Conservation (phyloP, 192 early-diverging fungal genomes). For the Helicostylum pulchrum region DNA sequence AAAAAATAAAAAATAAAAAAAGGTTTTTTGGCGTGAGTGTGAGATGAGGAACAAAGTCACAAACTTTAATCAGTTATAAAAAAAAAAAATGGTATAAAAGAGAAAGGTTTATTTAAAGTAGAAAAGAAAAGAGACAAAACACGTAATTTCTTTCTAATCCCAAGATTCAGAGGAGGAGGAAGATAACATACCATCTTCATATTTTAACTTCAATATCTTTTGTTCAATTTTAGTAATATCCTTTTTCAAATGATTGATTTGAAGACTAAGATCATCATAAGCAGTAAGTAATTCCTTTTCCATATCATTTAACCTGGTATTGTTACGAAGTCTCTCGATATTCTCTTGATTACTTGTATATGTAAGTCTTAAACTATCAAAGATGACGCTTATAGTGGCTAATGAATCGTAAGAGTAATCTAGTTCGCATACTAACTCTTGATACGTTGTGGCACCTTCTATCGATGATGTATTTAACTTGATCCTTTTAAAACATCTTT, state of each 20-base stretch:
- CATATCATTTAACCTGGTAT: conserved; percentile 27
- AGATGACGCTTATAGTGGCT: conserved; percentile 33
- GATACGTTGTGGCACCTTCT: too few relatives aligned
- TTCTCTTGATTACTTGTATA: conserved; percentile 17
- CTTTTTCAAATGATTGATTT: conserved; percentile 34
- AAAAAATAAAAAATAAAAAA: not conserved
- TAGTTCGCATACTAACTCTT: conserved; percentile 10
- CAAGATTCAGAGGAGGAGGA: not conserved
- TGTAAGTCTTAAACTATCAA: conserved; percentile 27
- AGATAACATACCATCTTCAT: not conserved
- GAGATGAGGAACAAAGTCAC: not conserved
- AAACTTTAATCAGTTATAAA: too few relatives aligned
- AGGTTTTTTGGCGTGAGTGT: not conserved
- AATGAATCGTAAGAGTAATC: conserved; percentile 29
- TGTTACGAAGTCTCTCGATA: conserved; percentile 8
- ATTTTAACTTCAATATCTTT: conserved; percentile 8
- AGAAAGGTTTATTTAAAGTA: not conserved
- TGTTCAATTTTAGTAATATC: conserved; percentile 26
- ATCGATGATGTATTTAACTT: too few relatives aligned
- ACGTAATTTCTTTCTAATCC: not conserved
- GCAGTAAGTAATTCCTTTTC: conserved; percentile 35
- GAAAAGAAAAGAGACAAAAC: too few relatives aligned
- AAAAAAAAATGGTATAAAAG: not conserved
- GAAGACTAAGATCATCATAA: conserved; percentile 34
- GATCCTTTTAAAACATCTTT: too few relatives aligned